phyloP scores from a whole-genome alignment of 2,329 filamentous ascomycete species.

The Madurella fahalii region DNA sequence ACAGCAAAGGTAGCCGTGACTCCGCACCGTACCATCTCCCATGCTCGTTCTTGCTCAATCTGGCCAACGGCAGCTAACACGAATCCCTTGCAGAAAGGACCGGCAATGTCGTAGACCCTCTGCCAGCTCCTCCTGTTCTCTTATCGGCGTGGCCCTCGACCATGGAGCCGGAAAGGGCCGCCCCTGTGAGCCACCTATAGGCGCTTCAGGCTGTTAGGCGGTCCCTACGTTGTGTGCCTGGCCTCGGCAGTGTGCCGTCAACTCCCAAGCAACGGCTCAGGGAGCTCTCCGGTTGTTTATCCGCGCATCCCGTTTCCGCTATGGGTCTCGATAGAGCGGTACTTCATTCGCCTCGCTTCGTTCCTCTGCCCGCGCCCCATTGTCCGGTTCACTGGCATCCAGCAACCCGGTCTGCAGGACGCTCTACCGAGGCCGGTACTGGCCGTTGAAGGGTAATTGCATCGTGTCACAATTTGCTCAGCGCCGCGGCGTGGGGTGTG shows the following conservation, averaged over 20 bases:
- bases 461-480: conserved; percentile 13
- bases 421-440: conserved; percentile 8
- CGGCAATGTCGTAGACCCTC: background rate
- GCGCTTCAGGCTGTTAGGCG: background rate
- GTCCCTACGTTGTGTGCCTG: background rate
- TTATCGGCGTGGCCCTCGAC: background rate
- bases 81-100: conserved; percentile 7
- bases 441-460: conserved; percentile 9
- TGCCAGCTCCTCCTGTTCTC: background rate
- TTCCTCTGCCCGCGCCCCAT: background rate
- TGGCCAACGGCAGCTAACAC: conserved; percentile 6
- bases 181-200: background rate
- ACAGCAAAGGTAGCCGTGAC: conserved; percentile 1
- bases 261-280: background rate
- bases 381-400: conserved; percentile 1
- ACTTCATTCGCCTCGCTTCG: background rate
- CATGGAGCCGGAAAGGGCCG: background rate
- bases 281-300: background rate
- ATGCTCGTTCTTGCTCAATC: background rate
- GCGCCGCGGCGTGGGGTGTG: conserved; percentile 9
- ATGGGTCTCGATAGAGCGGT: background rate
- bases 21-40: conserved; percentile 12
- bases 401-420: background rate
- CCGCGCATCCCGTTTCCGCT: background rate
- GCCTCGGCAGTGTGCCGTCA: background rate